Evolutionary conservation across 495 filamentous ascomycete genomes (phyloP).

Genomic region (Saxispiralis lemnorum): DNA sequence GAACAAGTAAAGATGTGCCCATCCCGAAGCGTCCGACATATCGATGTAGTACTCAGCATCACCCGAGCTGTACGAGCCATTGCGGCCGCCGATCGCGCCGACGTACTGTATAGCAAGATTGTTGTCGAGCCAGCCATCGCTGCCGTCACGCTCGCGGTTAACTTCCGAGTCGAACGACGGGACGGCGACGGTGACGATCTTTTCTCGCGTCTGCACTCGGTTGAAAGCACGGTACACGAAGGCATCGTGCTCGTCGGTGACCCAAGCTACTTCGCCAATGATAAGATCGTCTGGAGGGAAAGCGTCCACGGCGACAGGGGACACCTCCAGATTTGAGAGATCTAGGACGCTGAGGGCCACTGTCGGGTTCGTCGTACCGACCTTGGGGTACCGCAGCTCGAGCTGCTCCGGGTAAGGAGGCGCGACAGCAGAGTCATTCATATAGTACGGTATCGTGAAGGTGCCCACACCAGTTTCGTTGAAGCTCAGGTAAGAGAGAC

Average conservation of each 20-base stretch:
- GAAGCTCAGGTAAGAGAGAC: slow-evolving; percentile 38
- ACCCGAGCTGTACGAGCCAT: slow-evolving; percentile 7
- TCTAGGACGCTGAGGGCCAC: slow-evolving; percentile 33
- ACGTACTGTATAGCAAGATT: slow-evolving; percentile 30
- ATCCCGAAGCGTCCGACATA: slow-evolving; percentile 37
- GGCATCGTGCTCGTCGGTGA: slow-evolving; percentile 32
- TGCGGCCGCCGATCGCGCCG: not conserved
- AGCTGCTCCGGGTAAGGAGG: slow-evolving; percentile 35
- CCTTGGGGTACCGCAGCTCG: slow-evolving; percentile 39
- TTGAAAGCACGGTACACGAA: slow-evolving; percentile 39
- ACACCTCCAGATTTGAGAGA: slow-evolving; percentile 19
- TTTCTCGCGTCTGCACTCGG: slow-evolving; percentile 38
- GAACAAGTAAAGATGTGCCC: slow-evolving; percentile 38
- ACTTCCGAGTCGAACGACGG: slow-evolving; percentile 18
- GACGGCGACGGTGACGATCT: slow-evolving; percentile 33
- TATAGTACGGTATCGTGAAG: slow-evolving; percentile 40
- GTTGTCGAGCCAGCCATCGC: slow-evolving; percentile 41
- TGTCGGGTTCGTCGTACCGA: slow-evolving; percentile 38
- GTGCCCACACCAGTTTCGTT: slow-evolving; percentile 41
- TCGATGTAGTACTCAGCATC: slow-evolving; percentile 33
- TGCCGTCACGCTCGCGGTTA: slow-evolving; percentile 34
- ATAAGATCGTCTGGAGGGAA: slow-evolving; percentile 34
- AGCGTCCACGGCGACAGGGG: slow-evolving; percentile 25
- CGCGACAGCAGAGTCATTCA: slow-evolving; percentile 29
- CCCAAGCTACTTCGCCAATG: slow-evolving; percentile 40